Conservation (phyloP, 441 rosid genomes). For the Theobroma grandiflorum region DNA sequence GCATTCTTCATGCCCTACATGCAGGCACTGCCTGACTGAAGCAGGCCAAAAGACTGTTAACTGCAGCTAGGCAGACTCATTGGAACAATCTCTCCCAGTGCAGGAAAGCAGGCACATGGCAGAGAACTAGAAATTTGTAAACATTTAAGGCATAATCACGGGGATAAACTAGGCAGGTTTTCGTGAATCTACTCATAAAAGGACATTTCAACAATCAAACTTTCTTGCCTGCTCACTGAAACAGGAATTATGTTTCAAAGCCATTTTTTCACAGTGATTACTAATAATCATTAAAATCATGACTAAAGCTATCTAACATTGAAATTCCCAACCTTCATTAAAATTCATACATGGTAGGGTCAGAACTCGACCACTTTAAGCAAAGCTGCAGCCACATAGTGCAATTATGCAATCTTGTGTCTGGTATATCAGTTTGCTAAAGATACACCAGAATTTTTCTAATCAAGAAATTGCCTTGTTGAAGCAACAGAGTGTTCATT, state of each 20-base stretch:
- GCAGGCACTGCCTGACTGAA: constrained; percentile 45
- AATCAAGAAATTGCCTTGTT: neutral
- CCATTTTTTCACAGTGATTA: neutral
- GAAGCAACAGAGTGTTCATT: neutral
- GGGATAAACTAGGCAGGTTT: neutral
- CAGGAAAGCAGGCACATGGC: constrained; percentile 29
- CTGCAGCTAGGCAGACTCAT: constrained; percentile 22
- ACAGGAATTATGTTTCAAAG: neutral
- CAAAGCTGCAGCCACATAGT: neutral
- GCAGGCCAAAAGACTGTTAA: constrained; percentile 36
- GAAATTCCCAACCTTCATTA: neutral
- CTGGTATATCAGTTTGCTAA: neutral
- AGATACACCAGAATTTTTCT: constrained; percentile 8
- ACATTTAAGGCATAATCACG: neutral
- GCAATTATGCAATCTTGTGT: neutral
- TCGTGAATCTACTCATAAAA: neutral
- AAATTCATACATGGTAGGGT: neutral
- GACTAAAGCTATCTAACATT: neutral
- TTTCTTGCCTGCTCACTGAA: neutral
- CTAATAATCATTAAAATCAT: neutral
- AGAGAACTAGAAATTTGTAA: neutral
- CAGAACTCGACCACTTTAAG: neutral
- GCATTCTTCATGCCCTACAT: constrained; percentile 54
- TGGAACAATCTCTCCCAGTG: constrained; percentile 19
- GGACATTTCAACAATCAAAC: constrained; percentile 1